phyloP scores from a whole-genome alignment of 441 rosid genomes.

The Rhodomyrtus psidioides region DNA sequence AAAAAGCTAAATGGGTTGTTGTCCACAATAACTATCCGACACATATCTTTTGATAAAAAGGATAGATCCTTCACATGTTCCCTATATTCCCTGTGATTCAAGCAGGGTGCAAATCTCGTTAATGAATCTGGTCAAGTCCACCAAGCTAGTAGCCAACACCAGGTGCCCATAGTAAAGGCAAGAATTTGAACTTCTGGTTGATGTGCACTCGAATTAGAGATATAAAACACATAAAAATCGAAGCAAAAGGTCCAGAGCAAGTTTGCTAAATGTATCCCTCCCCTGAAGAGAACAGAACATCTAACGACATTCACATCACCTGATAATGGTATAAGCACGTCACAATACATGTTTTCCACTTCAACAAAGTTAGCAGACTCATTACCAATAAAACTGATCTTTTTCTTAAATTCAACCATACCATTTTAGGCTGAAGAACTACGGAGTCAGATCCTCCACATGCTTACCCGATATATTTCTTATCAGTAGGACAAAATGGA shows the following conservation, averaged over 20 bases:
- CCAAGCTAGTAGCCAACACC: not conserved
- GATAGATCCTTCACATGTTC: slow-evolving; percentile 34
- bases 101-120: not conserved
- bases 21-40: slow-evolving; percentile 23
- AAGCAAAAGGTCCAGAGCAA: not conserved
- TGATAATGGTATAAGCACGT: not conserved
- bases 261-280: not conserved
- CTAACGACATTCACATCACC: not conserved
- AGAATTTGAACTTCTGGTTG: not conserved
- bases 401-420: not conserved
- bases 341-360: not conserved
- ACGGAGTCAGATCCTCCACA: not conserved
- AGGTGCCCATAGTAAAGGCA: not conserved
- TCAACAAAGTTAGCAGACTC: not conserved
- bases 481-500: not conserved
- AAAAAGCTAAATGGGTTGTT: slow-evolving; percentile 37
- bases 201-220: not conserved
- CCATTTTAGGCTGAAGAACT: not conserved
- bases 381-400: not conserved
- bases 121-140: not conserved
- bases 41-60: slow-evolving; percentile 16
- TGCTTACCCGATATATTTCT: not conserved
- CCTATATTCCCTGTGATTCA: slow-evolving; percentile 19
- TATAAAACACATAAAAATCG: not conserved
- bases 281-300: not conserved